Evolutionary conservation across 306 rosid species (phyloP).

Genomic region (Fragaria vesca): DNA sequence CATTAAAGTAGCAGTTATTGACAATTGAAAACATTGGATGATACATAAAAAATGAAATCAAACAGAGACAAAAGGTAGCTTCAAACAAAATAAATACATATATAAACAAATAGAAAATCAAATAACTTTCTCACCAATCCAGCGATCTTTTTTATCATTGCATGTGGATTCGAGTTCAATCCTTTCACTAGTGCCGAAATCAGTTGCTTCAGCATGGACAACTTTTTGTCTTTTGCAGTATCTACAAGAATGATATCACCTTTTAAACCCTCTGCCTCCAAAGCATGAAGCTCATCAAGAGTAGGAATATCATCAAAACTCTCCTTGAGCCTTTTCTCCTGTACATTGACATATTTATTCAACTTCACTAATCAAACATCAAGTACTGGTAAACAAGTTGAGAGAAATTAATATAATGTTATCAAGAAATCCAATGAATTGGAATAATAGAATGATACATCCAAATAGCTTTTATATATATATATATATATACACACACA

Average conservation of each 20-base stretch:
- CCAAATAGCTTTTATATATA: background rate
- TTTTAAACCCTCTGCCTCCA: constrained; percentile 76
- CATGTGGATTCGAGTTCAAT: constrained; percentile 83
- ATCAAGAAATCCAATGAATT: background rate
- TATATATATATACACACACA: no score
- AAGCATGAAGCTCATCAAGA: constrained; percentile 78
- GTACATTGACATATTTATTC: constrained; percentile 26
- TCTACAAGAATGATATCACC: constrained; percentile 92
- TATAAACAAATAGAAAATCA: background rate
- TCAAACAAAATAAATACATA: background rate
- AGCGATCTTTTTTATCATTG: constrained; percentile 93
- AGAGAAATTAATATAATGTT: background rate
- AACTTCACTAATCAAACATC: background rate
- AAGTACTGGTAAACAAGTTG: constrained; percentile 6
- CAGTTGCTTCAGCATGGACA: constrained; percentile 89
- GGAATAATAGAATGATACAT: background rate
- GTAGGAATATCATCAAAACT: constrained; percentile 79
- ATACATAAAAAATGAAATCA: background rate
- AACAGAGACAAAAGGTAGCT: background rate
- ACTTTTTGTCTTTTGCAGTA: constrained; percentile 79
- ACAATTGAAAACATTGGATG: background rate
- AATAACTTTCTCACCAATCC: constrained; percentile 59
- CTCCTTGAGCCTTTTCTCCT: constrained; percentile 91
- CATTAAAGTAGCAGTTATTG: constrained; percentile 1
- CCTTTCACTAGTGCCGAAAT: constrained; percentile 80